These are phyloP conservation scores for Exophiala aquamarina DNA, from an alignment of 2,329 filamentous ascomycete species.

Conservation along the genomic window DNA sequence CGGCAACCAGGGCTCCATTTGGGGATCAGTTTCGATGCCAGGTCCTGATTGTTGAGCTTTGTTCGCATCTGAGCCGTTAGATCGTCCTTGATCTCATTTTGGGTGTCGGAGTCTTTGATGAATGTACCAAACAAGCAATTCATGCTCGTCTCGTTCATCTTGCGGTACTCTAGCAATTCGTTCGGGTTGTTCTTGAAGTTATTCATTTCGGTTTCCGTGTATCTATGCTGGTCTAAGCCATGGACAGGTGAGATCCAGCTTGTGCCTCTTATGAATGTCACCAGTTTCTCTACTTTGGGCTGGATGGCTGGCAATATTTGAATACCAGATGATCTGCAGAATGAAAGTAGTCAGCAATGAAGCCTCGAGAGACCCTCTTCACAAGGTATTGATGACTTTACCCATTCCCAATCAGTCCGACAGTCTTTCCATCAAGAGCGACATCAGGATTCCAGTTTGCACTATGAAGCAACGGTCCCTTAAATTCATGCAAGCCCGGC, in stretches of 20 bases:
- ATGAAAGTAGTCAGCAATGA: too few relatives aligned
- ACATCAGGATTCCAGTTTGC: constrained; percentile 37
- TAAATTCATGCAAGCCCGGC: constrained; percentile 29
- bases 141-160: constrained; percentile 14
- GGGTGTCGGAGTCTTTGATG: constrained; percentile 44
- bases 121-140: constrained; percentile 24
- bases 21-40: constrained; percentile 25
- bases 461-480: constrained; percentile 40
- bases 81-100: constrained; percentile 36
- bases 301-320: constrained; percentile 39
- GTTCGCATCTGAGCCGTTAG: constrained; percentile 27
- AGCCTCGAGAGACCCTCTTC: too few relatives aligned
- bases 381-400: constrained; percentile 4
- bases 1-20: constrained; percentile 41
- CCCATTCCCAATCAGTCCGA: constrained; percentile 28
- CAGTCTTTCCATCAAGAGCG: constrained; percentile 30
- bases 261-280: constrained; percentile 26
- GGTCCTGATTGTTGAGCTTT: constrained; percentile 2
- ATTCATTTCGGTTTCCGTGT: constrained; percentile 17
- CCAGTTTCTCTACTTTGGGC: constrained; percentile 30
- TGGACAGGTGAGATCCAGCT: constrained; percentile 14
- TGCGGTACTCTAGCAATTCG: constrained; percentile 13
- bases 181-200: constrained; percentile 22
- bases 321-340: constrained; percentile 35
- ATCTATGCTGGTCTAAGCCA: constrained; percentile 23